Evolutionary conservation across 139 green algal species (phyloP).

Genomic region (Zygnema cylindricum): DNA sequence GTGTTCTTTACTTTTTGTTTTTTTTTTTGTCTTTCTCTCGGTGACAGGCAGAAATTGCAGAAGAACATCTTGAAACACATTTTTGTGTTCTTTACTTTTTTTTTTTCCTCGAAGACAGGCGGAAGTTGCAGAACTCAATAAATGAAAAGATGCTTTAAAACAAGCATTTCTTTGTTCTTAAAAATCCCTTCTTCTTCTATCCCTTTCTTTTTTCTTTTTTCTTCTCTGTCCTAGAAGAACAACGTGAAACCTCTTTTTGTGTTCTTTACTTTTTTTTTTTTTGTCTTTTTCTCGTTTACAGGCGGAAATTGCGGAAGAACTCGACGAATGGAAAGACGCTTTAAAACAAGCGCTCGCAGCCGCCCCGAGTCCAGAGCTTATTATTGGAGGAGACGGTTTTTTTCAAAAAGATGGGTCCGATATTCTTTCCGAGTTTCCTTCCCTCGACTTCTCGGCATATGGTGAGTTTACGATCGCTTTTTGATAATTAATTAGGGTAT

Average conservation of each 20-base stretch:
- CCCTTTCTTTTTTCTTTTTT: no score
- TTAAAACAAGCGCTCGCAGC: slow-evolving; percentile 30
- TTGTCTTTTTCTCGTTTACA: slow-evolving; percentile 13
- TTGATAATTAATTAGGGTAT: no score
- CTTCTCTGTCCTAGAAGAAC: no score
- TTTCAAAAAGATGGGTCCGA: slow-evolving; percentile 30
- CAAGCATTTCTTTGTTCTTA: no score
- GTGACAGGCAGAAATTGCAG: no score
- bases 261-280: not conserved
- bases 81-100: slow-evolving; percentile 8
- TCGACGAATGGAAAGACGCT: slow-evolving; percentile 52
- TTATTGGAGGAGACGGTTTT: not conserved
- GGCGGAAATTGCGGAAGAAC: slow-evolving; percentile 46
- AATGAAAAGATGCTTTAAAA: slow-evolving; percentile 46
- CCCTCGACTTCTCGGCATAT: not conserved
- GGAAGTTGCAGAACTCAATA: slow-evolving; percentile 39
- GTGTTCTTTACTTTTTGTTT: no score
- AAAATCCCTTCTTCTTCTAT: no score
- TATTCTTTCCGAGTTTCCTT: not conserved
- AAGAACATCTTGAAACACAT: no score
- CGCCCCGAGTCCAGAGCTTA: slow-evolving; percentile 12
- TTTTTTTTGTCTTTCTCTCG: no score
- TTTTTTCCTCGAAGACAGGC: slow-evolving; percentile 36
- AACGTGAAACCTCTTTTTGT: no score
- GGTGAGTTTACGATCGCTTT: no score